Evolutionary conservation across 306 rosid genomes (phyloP), one percentile per base, ranked within the genome.

Genomic region (Quercus rubra): DNA sequence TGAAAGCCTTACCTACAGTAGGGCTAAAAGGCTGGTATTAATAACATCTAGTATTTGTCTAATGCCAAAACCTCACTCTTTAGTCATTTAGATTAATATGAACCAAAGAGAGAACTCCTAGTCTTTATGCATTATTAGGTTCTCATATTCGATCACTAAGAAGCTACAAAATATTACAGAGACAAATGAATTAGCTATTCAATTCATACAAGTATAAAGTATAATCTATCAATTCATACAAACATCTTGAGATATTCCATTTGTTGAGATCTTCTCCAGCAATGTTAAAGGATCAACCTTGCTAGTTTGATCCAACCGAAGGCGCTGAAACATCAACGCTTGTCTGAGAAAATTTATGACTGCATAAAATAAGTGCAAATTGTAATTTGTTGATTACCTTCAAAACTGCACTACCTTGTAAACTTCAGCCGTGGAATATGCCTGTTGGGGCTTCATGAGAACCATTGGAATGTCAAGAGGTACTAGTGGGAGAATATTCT

Each of bases 401-500:
- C 9, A 77, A 72, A 83, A 73, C 71, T 73, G 70, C 73, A 55
- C 70, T 91, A 95, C 99, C 98, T 92, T 92, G 83, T 95, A 95
- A 74, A 95, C 99, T 88, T 91, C 98, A 27, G 96, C 97, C 1
- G 99, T 95, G 14, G 97, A 84, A 85, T 98, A 95, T 71, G 98
- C 99, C 77, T 92, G 82, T 68, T 71, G 94, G 41, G 99, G 99
- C 74, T 95, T 95, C 80, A 95, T 92, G 83, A 95, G 99, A 85
- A 92, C 94, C 97, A 95, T 87, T 54, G 99, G 99, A 80, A 88
- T 70, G 82, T 92, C 91, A 82, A 86, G 82, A 69, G 93, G 81
- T 81, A 90, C 73, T 11, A 93, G 91, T 68, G 97, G 91, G 13
- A 83, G 85, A 78, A 95, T 81, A 86, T 92, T 80, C 84, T 95